These are phyloP conservation scores for Arctium minus DNA, from an alignment of 129 eudicot species.

Conservation along the genomic window DNA sequence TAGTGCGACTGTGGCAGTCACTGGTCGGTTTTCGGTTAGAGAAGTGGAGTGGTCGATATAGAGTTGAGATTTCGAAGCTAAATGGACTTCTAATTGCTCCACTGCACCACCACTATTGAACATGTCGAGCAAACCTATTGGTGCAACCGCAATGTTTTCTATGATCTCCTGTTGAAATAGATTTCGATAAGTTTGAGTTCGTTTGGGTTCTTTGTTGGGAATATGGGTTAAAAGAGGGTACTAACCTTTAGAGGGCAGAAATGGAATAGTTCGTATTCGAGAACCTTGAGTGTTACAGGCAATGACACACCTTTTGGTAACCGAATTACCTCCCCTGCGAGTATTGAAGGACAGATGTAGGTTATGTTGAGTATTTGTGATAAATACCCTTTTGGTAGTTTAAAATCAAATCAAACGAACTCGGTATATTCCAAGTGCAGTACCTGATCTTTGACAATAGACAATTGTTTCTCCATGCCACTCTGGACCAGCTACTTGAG, in stretches of 20 bases:
- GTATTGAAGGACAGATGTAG: neutral
- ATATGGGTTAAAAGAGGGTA: neutral
- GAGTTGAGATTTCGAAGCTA: conserved; percentile 28
- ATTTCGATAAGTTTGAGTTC: neutral
- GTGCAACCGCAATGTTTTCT: conserved; percentile 56
- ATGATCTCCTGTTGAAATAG: conserved; percentile 52
- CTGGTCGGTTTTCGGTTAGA: conserved; percentile 32
- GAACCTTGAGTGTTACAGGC: conserved; percentile 78
- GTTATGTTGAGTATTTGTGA: neutral
- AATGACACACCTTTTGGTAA: conserved; percentile 72
- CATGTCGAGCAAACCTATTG: conserved; percentile 83
- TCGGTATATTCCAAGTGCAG: neutral
- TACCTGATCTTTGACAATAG: conserved; percentile 71
- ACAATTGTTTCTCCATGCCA: conserved; percentile 76
- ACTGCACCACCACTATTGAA: conserved; percentile 69
- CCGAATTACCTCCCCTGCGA: conserved; percentile 61
- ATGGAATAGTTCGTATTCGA: conserved; percentile 80
- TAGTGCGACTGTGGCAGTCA: conserved; percentile 49
- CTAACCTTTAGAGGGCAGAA: conserved; percentile 77
- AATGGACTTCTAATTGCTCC: conserved; percentile 43
- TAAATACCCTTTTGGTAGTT: neutral
- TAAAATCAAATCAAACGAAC: neutral
- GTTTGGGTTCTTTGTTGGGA: neutral
- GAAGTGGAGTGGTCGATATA: conserved; percentile 11
- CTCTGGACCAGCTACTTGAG: conserved; percentile 56